Base-by-base conservation (phyloP, 192 early-diverging fungal genomes). In the Coemansia brasiliensis region DNA sequence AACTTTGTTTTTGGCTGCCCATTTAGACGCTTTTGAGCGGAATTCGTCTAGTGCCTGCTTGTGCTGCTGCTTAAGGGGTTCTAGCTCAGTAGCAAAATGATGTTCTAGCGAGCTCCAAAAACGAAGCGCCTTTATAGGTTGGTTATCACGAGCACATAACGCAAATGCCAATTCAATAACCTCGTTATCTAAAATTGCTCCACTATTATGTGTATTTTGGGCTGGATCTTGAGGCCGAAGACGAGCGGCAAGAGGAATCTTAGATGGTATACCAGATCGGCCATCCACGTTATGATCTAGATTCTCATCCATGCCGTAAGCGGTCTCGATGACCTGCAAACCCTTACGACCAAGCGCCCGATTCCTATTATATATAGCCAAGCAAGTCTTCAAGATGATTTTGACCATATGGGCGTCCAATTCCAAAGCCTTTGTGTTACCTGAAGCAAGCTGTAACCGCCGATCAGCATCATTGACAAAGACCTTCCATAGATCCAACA, bases 21-120 rank as follows among this genome's bases (percentile, higher is more conserved):
- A 35, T 10, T 35, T 35, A 10, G 32, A 35, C 6, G 32, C 32
- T 10, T 7, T 35, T 7, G 32, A 35, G 40, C 40, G 40, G 40
- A 42, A 42, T n/a, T 42, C 40, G 17, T 42, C 40, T 16, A 42
- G 40, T 16, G 40, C 40, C 40, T n/a, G 40, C 40, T 42, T n/a
- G 40, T 42, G 40, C 15, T 42, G 40, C 15, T 42, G 40, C 15
- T 42, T n/a, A 4, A 58, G 20, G 8, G 63, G 63, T 16, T 58
- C 63, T 16, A 77, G 21, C 11, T 62, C 41, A 9, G 16, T 22
- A 13, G 41, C 29, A 67, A 68, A 72, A 42, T 70, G 54, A 10
- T 25, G 29, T 54, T 72, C 57, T 4, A 78, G 52, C 15, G 69
- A 72, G 37, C 46, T 52, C 76, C 76, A 79, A 51, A 79, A 74